phyloP scores from a whole-genome alignment of 2,329 filamentous ascomycete species.

The Camillea tinctor region DNA sequence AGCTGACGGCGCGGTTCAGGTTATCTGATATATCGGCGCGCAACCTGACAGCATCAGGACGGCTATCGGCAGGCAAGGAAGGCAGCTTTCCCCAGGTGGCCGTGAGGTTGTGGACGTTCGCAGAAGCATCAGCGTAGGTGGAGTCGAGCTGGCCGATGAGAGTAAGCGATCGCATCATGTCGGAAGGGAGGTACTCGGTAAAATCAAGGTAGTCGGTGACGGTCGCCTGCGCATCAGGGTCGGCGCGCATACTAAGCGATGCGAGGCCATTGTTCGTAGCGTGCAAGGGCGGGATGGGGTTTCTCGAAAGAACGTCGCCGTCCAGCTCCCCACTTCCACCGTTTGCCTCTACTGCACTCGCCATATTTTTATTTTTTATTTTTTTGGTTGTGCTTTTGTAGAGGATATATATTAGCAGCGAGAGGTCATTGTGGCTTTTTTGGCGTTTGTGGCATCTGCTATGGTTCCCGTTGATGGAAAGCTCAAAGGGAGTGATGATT shows the following conservation, averaged over 20 bases:
- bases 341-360: not conserved
- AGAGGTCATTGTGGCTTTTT: not conserved
- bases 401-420: not conserved
- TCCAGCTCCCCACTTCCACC: constrained; percentile 22
- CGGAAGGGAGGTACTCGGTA: constrained; percentile 67
- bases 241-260: constrained; percentile 52
- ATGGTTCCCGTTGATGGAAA: not conserved
- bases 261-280: constrained; percentile 38
- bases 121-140: constrained; percentile 55
- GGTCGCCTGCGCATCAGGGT: constrained; percentile 68
- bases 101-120: constrained; percentile 55
- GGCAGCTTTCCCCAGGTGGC: constrained; percentile 57
- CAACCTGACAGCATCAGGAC: constrained; percentile 49
- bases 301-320: constrained; percentile 35
- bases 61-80: constrained; percentile 44
- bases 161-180: constrained; percentile 64
- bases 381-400: no score
- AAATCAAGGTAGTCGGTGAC: constrained; percentile 69
- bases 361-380: not conserved
- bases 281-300: constrained; percentile 32
- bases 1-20: constrained; percentile 52
- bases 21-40: constrained; percentile 60
- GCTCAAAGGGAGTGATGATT: not conserved
- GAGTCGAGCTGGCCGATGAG: constrained; percentile 64
- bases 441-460: no score